A percentile compares a stretch with the other conserved stretches of the same genome.
Evolutionary conservation across 441 rosid genomes (phyloP).

Genomic region (Isatis lusitanica): DNA sequence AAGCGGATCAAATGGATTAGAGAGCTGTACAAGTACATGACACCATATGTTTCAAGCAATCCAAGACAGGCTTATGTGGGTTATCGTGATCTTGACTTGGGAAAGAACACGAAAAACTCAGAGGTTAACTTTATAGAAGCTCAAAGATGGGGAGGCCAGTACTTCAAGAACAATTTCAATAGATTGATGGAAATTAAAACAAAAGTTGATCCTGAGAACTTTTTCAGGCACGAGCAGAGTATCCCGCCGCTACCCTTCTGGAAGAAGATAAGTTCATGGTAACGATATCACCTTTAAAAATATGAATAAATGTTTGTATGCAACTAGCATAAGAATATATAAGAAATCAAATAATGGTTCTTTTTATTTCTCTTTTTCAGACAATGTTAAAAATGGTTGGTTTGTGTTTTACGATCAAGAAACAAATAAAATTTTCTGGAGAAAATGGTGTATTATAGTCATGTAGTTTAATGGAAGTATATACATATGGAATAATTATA

Average conservation of each 20-base stretch:
- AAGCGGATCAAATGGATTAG: conserved; percentile 44
- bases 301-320: no score
- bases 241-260: conserved; percentile 42
- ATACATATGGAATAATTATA: no score
- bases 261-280: no score
- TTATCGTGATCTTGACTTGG: conserved; percentile 61
- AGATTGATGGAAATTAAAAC: conserved; percentile 56
- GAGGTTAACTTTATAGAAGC: conserved; percentile 37
- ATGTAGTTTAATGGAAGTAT: no score
- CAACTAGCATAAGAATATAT: no score
- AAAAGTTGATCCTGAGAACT: conserved; percentile 53
- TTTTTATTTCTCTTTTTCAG: no score
- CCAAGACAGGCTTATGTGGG: conserved; percentile 66
- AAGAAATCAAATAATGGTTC: no score
- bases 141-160: conserved; percentile 47
- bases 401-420: no score
- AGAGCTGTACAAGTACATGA: conserved; percentile 48
- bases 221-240: conserved; percentile 62
- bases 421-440: no score
- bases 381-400: no score
- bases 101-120: conserved; percentile 11
- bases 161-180: conserved; percentile 54
- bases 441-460: no score
- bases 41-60: conserved; percentile 53
- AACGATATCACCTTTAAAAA: no score